These are phyloP conservation scores for Haplosporangium sp. DNA, from an alignment of 371 early-diverging fungal genomes.

Conservation along the genomic window DNA sequence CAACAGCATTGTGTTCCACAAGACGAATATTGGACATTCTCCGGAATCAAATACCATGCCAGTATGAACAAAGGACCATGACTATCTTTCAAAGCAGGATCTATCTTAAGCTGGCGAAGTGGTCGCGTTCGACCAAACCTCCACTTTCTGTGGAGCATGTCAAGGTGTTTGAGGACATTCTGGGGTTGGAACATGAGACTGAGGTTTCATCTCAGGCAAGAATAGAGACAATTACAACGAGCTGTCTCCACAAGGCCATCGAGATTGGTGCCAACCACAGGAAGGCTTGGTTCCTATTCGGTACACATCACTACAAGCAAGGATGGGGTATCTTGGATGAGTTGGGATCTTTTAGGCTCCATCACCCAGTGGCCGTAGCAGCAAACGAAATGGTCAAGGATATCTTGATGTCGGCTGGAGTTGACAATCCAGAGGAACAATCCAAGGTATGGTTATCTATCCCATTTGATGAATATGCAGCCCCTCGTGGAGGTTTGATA, in stretches of 20 bases:
- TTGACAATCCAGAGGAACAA: slow-evolving; percentile 27
- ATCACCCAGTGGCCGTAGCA: slow-evolving; percentile 44
- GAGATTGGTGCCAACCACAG: slow-evolving; percentile 47
- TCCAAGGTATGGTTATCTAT: slow-evolving; percentile 21
- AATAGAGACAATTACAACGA: slow-evolving; percentile 37
- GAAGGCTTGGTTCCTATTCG: slow-evolving; percentile 75
- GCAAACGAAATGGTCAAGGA: slow-evolving; percentile 33
- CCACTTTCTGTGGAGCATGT: slow-evolving; percentile 24
- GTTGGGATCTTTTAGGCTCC: slow-evolving; percentile 42
- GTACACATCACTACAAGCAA: slow-evolving; percentile 69
- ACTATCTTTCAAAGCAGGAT: slow-evolving; percentile 38
- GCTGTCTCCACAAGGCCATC: slow-evolving; percentile 40
- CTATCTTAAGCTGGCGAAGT: slow-evolving; percentile 51
- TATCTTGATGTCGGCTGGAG: slow-evolving; percentile 19
- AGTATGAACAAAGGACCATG: slow-evolving; percentile 1
- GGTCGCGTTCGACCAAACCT: slow-evolving; percentile 51
- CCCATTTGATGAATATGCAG: background rate
- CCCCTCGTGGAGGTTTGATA: background rate
- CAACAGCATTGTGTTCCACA: slow-evolving; percentile 26
- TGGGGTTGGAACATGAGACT: slow-evolving; percentile 21
- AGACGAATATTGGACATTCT: slow-evolving; percentile 19
- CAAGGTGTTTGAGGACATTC: slow-evolving; percentile 27
- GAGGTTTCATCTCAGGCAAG: slow-evolving; percentile 20
- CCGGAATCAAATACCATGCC: background rate
- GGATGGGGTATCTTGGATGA: slow-evolving; percentile 74